These are phyloP conservation scores for Aspergillus alliaceus DNA, from an alignment of 2,329 filamentous ascomycete species.

Conservation along the genomic window DNA sequence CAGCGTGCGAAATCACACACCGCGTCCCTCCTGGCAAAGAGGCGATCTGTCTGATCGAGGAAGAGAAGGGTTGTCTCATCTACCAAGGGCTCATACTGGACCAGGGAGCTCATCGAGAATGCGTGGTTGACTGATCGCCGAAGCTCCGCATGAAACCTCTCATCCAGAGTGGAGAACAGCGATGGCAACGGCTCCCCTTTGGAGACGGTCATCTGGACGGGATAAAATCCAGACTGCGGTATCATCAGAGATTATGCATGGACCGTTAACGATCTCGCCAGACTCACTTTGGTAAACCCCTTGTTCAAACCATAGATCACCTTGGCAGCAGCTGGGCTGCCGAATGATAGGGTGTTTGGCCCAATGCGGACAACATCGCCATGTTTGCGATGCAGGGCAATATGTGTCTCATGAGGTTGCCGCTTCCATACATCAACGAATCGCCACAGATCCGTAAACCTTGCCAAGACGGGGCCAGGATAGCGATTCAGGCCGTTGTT, in stretches of 20 bases:
- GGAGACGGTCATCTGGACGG: slow-evolving; percentile 71
- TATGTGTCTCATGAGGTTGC: slow-evolving; percentile 66
- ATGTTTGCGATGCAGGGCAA: slow-evolving; percentile 67
- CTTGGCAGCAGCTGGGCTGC: slow-evolving; percentile 71
- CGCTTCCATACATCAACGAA: slow-evolving; percentile 67
- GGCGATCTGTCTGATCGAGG: slow-evolving; percentile 8
- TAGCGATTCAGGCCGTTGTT: slow-evolving; percentile 29
- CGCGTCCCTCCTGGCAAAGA: not conserved
- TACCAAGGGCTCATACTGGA: slow-evolving; percentile 17
- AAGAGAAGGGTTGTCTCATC: slow-evolving; percentile 12
- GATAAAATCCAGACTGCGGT: slow-evolving; percentile 69
- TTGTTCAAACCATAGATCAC: slow-evolving; percentile 82
- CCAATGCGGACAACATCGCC: slow-evolving; percentile 74
- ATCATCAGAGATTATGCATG: not conserved
- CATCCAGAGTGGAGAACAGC: slow-evolving; percentile 69
- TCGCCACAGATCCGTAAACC: slow-evolving; percentile 71
- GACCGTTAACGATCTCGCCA: too few relatives aligned
- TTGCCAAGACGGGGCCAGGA: slow-evolving; percentile 70
- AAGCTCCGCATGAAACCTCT: slow-evolving; percentile 11
- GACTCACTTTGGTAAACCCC: slow-evolving; percentile 68
- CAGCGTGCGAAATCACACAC: slow-evolving; percentile 45
- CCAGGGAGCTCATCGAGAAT: slow-evolving; percentile 16
- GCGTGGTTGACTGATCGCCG: slow-evolving; percentile 17
- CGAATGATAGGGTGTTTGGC: slow-evolving; percentile 71
- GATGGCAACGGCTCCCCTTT: slow-evolving; percentile 68